phyloP scores from a whole-genome alignment of 352 stramenopile species.

The Aphanomyces stellatus region DNA sequence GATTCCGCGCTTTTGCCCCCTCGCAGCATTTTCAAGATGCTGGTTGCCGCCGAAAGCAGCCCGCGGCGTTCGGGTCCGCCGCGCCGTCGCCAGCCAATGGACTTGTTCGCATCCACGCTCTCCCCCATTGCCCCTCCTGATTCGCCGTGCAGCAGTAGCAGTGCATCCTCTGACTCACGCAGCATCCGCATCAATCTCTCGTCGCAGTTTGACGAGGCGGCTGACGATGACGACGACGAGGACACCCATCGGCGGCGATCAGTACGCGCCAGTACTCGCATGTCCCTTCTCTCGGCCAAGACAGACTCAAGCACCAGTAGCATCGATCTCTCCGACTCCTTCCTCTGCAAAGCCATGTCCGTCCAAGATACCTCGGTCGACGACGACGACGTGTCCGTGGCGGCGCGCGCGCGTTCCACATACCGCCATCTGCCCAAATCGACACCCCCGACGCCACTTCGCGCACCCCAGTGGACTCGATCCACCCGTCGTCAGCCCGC shows the following conservation, averaged over 20 bases:
- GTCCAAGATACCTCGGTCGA: no score
- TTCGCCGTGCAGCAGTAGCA: not conserved
- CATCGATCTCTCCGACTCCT: not conserved
- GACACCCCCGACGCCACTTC: constrained; percentile 18
- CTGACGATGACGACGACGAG: not conserved
- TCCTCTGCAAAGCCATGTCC: not conserved
- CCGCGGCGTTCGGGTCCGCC: not conserved
- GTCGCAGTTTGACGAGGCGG: constrained; percentile 15
- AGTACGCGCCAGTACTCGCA: no score
- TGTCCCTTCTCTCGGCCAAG: not conserved
- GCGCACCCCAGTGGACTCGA: constrained; percentile 15
- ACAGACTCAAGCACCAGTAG: not conserved
- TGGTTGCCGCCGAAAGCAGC: not conserved
- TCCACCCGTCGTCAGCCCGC: not conserved
- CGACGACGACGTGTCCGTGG: not conserved
- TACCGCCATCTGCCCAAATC: not conserved
- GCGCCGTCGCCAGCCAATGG: no score
- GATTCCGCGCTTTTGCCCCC: not conserved
- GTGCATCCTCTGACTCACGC: not conserved
- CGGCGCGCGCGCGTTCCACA: not conserved
- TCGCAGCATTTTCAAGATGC: not conserved
- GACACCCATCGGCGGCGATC: no score
- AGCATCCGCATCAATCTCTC: constrained; percentile 8
- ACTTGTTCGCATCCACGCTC: not conserved
- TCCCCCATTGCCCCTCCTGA: not conserved